Conservation (phyloP, 306 rosid genomes). For the Quillaja saponaria region DNA sequence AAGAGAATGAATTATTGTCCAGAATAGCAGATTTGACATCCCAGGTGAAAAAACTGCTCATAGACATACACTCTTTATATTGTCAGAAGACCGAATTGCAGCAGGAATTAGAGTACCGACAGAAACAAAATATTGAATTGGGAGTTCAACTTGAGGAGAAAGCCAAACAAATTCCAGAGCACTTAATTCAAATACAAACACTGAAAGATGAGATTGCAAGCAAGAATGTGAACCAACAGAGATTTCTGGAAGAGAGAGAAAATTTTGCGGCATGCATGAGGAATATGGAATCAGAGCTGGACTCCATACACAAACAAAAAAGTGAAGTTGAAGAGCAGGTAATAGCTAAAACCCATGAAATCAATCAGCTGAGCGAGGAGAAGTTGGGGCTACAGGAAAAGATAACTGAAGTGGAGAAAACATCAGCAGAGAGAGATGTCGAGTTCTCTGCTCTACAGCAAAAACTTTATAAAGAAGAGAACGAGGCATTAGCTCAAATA, state of each 20-base stretch:
- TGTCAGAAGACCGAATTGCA: constrained; percentile 58
- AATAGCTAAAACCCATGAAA: constrained; percentile 36
- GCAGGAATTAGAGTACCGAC: constrained; percentile 59
- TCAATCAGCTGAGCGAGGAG: constrained; percentile 43
- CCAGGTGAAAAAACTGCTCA: constrained; percentile 54
- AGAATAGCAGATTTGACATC: constrained; percentile 56
- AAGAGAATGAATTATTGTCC: constrained; percentile 44
- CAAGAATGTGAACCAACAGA: constrained; percentile 52
- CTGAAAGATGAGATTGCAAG: constrained; percentile 59
- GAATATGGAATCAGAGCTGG: constrained; percentile 53
- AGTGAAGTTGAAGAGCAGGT: constrained; percentile 52
- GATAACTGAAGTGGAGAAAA: constrained; percentile 36
- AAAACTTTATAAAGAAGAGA: constrained; percentile 45
- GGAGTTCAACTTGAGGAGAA: constrained; percentile 57
- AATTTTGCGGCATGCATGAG: constrained; percentile 40
- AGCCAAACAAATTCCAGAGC: constrained; percentile 47
- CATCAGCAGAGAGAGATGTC: constrained; percentile 38
- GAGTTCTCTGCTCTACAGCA: constrained; percentile 54
- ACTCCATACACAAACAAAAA: constrained; percentile 40
- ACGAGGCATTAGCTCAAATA: constrained; percentile 53
- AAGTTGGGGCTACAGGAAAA: constrained; percentile 34
- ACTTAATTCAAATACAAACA: constrained; percentile 51
- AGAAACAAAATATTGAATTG: constrained; percentile 48
- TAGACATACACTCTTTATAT: constrained; percentile 41
- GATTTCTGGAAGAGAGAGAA: constrained; percentile 51